Conservation (phyloP, 2,329 filamentous ascomycete genomes). For the Moelleriella libera region DNA sequence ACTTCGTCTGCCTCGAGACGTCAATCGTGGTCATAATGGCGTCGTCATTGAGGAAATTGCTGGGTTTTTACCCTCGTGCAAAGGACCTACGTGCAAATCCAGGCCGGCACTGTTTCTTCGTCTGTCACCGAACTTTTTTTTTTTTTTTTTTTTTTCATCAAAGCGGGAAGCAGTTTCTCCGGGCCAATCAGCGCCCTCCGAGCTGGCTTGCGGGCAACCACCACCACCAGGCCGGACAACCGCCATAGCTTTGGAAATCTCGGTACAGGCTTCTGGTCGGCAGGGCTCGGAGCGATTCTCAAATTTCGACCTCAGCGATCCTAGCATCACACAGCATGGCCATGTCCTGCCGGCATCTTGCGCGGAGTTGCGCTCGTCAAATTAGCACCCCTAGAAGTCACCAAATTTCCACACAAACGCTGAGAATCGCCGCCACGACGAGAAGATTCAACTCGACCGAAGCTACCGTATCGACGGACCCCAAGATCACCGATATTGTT, state of each 20-base stretch:
- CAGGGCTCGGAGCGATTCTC: not conserved
- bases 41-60: too few species aligned
- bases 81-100: too few species aligned
- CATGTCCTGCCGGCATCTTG: slow-evolving; percentile 47
- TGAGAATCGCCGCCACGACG: slow-evolving; percentile 31
- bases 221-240: not conserved
- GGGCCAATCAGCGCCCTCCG: slow-evolving; percentile 17
- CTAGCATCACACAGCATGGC: slow-evolving; percentile 34
- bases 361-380: slow-evolving; percentile 50
- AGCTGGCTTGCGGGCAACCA: not conserved
- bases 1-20: slow-evolving; percentile 38
- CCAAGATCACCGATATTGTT: slow-evolving; percentile 90
- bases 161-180: slow-evolving; percentile 16
- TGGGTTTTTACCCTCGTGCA: too few species aligned
- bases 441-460: slow-evolving; percentile 86
- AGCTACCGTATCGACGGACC: slow-evolving; percentile 47
- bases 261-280: slow-evolving; percentile 10
- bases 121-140: slow-evolving; percentile 16
- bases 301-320: not conserved
- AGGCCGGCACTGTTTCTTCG: not conserved
- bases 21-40: slow-evolving; percentile 34
- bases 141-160: slow-evolving; percentile 19
- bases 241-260: slow-evolving; percentile 28
- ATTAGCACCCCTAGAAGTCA: slow-evolving; percentile 34
- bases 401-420: slow-evolving; percentile 31